These are phyloP conservation scores for Panicum miliaceum DNA, from an alignment of 176 grass and related monocot genomes.

Conservation along the genomic window DNA sequence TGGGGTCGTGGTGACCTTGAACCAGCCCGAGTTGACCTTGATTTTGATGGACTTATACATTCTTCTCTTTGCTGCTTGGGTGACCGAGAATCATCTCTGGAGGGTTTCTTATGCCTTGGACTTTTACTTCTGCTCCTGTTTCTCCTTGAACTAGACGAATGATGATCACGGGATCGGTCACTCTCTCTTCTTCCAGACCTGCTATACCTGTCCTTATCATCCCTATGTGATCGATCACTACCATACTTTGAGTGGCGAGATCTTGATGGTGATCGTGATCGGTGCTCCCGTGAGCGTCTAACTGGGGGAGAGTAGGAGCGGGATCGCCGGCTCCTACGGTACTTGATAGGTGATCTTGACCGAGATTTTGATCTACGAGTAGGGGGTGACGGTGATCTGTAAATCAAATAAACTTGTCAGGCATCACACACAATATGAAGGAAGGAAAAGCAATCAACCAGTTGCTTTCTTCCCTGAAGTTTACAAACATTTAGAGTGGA, in stretches of 20 bases:
- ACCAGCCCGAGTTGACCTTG: constrained; percentile 53
- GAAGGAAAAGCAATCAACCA: neutral
- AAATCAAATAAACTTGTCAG: constrained; percentile 49
- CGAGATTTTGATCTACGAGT: constrained; percentile 69
- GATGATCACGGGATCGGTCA: constrained; percentile 56
- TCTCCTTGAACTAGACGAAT: constrained; percentile 79
- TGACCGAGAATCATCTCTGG: constrained; percentile 56
- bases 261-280: constrained; percentile 75
- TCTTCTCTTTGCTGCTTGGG: constrained; percentile 63
- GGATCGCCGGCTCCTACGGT: constrained; percentile 69
- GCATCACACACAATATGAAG: neutral
- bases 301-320: constrained; percentile 72
- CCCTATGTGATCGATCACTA: constrained; percentile 62
- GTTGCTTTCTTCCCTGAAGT: neutral
- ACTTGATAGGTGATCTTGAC: constrained; percentile 94
- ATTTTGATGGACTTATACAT: constrained; percentile 60
- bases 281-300: constrained; percentile 57
- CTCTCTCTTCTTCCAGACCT: constrained; percentile 59
- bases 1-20: constrained; percentile 67
- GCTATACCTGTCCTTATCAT: constrained; percentile 68
- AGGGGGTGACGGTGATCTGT: constrained; percentile 72
- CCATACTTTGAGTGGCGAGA: constrained; percentile 63
- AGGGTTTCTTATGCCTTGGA: constrained; percentile 65
- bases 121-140: constrained; percentile 84
- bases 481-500: neutral